These are phyloP conservation scores for Pseudomonodictys pantanalensis DNA, from an alignment of 495 filamentous ascomycete species.

Conservation along the genomic window DNA sequence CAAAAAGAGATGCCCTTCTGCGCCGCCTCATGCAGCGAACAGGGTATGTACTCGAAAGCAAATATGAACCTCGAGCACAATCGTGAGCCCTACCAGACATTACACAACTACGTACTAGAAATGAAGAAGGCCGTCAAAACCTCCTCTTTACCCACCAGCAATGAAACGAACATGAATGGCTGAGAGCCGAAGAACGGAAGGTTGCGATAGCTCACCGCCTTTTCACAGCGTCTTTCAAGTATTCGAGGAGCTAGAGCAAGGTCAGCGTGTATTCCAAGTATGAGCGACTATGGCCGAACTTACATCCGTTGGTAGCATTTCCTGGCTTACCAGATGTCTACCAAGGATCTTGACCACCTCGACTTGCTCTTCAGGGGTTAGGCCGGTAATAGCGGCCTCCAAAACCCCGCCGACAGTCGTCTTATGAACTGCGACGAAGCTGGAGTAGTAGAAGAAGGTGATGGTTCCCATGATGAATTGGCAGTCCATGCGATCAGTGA, in stretches of 20 bases:
- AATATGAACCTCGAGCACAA: background rate
- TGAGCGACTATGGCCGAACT: background rate
- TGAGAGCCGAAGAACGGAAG: background rate
- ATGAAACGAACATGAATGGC: background rate
- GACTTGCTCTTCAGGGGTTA: conserved; percentile 80
- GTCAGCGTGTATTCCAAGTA: background rate
- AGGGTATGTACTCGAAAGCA: background rate
- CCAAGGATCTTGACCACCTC: conserved; percentile 79
- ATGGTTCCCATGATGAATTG: conserved; percentile 99
- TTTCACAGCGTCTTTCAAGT: conserved; percentile 1
- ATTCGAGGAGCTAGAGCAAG: conserved; percentile 18
- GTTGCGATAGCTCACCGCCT: background rate
- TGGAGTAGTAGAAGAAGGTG: conserved; percentile 96
- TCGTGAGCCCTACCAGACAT: background rate
- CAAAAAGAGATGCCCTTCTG: background rate
- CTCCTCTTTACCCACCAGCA: background rate
- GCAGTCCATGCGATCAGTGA: conserved; percentile 99
- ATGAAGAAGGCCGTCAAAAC: background rate
- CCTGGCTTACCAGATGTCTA: conserved; percentile 86
- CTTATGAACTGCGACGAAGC: conserved; percentile 87
- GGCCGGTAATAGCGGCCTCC: conserved; percentile 79
- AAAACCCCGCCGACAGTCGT: conserved; percentile 80
- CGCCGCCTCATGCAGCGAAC: background rate
- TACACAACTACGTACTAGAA: background rate
- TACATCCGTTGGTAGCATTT: conserved; percentile 50